These are phyloP conservation scores for Abelmoschus esculentus DNA, from an alignment of 345 rosid genomes.

Conservation along the genomic window DNA sequence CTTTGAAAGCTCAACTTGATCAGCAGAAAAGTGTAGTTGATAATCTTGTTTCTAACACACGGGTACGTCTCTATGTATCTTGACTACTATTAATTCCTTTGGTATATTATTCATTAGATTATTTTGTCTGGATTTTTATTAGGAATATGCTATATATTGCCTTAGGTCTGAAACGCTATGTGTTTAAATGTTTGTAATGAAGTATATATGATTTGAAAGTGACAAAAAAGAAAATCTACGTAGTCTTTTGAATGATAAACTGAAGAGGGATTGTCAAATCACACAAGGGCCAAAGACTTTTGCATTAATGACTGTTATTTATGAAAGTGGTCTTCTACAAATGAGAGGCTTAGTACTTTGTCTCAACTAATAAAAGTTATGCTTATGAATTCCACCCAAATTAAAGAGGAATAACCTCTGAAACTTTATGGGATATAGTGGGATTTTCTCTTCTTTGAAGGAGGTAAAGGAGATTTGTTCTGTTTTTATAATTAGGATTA, in stretches of 20 bases:
- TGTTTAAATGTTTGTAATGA: neutral
- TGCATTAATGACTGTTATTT: neutral
- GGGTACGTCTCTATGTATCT: slow-evolving; percentile 31
- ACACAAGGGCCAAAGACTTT: neutral
- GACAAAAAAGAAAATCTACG: neutral
- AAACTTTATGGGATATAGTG: neutral
- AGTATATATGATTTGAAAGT: neutral
- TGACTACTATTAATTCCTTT: neutral
- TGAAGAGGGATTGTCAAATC: neutral
- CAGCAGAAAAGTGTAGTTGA: slow-evolving; percentile 61
- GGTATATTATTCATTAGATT: neutral
- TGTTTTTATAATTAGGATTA: neutral
- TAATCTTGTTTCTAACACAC: slow-evolving; percentile 66
- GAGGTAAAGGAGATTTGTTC: neutral
- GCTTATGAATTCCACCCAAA: neutral
- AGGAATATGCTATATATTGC: neutral
- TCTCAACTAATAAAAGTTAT: neutral
- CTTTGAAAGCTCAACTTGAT: slow-evolving; percentile 58
- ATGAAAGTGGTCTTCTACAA: neutral
- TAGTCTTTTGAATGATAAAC: neutral
- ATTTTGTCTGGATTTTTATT: neutral
- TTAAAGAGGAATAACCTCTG: neutral
- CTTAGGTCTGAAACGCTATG: neutral
- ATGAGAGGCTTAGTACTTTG: neutral
- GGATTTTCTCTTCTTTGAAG: neutral